Evolutionary conservation across 345 rosid genomes (phyloP).

Genomic region (Aquilaria malaccensis): DNA sequence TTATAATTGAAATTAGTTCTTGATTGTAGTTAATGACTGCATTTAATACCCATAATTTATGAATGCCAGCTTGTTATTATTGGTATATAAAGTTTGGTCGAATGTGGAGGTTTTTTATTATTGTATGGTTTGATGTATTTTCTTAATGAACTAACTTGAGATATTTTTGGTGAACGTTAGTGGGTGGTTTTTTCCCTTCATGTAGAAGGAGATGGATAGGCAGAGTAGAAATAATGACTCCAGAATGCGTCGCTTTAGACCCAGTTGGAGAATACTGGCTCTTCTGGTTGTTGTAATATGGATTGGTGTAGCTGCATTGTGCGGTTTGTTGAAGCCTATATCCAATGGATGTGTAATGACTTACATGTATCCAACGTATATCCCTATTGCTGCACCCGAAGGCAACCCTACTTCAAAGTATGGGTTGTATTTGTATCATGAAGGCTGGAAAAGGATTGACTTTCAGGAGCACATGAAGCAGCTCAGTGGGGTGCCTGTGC

Average conservation of each 20-base stretch:
- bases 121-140: neutral
- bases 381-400: constrained; percentile 53
- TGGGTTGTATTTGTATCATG: constrained; percentile 80
- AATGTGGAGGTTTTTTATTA: too few relatives aligned
- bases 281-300: constrained; percentile 38
- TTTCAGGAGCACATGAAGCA: constrained; percentile 67
- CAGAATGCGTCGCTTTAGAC: constrained; percentile 15
- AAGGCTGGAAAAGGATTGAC: constrained; percentile 97
- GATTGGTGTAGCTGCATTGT: constrained; percentile 52
- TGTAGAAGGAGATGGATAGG: constrained; percentile 7
- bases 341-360: constrained; percentile 90
- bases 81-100: too few relatives aligned
- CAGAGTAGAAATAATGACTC: constrained; percentile 7
- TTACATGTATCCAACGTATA: constrained; percentile 94
- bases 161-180: neutral
- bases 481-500: constrained; percentile 90
- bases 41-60: too few relatives aligned
- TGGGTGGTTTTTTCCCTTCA: neutral
- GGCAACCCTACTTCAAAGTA: constrained; percentile 48
- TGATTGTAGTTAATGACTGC: too few relatives aligned
- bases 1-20: too few relatives aligned
- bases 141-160: neutral
- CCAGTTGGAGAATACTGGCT: constrained; percentile 39
- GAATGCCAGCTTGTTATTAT: too few relatives aligned
- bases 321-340: constrained; percentile 63